Evolutionary conservation across 495 filamentous ascomycete species (phyloP).

Genomic region (Penicillium ucsense): DNA sequence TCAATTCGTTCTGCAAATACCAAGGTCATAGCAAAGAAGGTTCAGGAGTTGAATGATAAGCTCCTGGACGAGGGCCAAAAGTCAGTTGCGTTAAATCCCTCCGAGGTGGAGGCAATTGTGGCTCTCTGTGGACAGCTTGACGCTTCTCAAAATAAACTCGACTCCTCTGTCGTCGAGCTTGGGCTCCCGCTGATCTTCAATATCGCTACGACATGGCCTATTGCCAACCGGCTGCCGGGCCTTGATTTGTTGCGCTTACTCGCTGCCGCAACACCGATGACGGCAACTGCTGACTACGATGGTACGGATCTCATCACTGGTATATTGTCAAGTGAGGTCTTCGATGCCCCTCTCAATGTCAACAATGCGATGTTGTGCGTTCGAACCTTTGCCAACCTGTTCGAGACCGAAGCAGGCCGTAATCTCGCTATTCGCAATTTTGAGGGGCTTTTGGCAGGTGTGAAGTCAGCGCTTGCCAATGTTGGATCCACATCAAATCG

Average conservation of each 20-base stretch:
- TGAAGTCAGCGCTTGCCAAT: constrained; percentile 35
- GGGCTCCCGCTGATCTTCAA: constrained; percentile 53
- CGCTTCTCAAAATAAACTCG: constrained; percentile 24
- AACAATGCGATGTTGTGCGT: constrained; percentile 84
- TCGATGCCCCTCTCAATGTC: constrained; percentile 42
- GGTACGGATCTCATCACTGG: constrained; percentile 40
- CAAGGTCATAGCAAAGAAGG: constrained; percentile 60
- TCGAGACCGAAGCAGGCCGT: constrained; percentile 63
- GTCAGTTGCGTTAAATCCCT: constrained; percentile 60
- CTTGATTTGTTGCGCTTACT: constrained; percentile 79
- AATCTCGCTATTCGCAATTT: constrained; percentile 49
- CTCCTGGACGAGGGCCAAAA: constrained; percentile 61
- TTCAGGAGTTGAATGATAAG: constrained; percentile 59
- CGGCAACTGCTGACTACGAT: constrained; percentile 49
- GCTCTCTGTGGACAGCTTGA: constrained; percentile 50
- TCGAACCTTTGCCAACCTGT: constrained; percentile 79
- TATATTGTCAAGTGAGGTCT: constrained; percentile 42
- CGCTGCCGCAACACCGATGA: constrained; percentile 51
- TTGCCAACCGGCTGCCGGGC: constrained; percentile 65
- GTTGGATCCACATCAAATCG: constrained; percentile 50
- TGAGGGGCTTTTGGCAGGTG: constrained; percentile 43
- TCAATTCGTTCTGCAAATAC: constrained; percentile 52
- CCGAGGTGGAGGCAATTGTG: constrained; percentile 50
- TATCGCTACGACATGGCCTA: constrained; percentile 67
- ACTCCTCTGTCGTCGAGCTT: constrained; percentile 26